These are phyloP conservation scores for Poa annua DNA, from an alignment of 176 grass and related monocot species.

Conservation along the genomic window DNA sequence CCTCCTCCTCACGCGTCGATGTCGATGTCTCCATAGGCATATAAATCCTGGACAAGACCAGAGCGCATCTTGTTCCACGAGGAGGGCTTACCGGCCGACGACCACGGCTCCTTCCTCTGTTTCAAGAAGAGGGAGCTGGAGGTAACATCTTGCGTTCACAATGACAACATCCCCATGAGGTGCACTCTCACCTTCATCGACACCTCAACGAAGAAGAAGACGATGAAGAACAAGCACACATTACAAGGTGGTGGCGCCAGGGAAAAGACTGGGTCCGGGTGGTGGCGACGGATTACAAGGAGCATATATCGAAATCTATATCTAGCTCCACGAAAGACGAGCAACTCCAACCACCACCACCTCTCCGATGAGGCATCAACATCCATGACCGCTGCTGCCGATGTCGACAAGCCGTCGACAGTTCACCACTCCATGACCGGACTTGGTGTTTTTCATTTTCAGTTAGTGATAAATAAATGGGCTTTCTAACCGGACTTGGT, in stretches of 20 bases:
- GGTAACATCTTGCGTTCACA: neutral
- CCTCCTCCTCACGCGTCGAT: neutral
- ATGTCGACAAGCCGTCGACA: too few species aligned
- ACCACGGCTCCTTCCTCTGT: neutral
- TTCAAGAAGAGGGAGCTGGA: neutral
- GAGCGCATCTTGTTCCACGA: neutral
- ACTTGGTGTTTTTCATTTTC: too few species aligned
- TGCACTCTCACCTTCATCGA: neutral
- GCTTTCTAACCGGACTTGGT: too few species aligned
- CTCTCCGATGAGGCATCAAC: neutral
- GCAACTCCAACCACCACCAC: neutral
- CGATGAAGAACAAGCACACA: neutral
- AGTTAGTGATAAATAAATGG: too few species aligned
- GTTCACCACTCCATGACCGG: neutral
- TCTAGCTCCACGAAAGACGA: neutral
- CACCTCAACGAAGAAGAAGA: neutral
- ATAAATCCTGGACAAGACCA: neutral
- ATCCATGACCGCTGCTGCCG: too few species aligned
- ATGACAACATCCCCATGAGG: neutral
- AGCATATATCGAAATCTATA: neutral
- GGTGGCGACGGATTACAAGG: neutral
- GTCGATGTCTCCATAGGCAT: neutral
- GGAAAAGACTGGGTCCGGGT: neutral
- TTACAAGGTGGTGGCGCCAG: too few species aligned
- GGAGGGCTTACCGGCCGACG: neutral